phyloP scores from a whole-genome alignment of 2,329 filamentous ascomycete genomes.

The Botryotinia globosa region DNA sequence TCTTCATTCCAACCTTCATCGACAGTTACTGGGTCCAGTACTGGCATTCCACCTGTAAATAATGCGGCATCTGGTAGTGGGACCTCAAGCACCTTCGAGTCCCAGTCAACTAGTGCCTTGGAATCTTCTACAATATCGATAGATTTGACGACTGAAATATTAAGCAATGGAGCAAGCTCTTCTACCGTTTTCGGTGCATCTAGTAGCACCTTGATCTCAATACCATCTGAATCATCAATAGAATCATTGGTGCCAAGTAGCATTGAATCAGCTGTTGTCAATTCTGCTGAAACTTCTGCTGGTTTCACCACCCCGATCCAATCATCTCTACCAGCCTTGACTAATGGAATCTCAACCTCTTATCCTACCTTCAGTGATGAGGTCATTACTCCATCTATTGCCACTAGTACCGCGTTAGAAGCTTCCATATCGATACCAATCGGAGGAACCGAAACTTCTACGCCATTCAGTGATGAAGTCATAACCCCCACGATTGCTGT shows the following conservation, averaged over 20 bases:
- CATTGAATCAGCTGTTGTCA: neutral
- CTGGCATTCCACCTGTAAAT: too few species aligned
- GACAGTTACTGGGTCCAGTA: neutral
- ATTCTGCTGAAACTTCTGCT: neutral
- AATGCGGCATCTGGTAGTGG: neutral
- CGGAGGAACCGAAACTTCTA: neutral
- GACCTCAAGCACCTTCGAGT: neutral
- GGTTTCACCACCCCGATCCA: neutral
- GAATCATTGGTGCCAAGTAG: neutral
- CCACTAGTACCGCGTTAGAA: neutral
- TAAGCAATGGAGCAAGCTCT: neutral
- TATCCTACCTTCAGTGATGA: neutral
- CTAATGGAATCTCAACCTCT: neutral
- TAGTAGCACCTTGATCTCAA: neutral
- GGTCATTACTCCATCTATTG: neutral
- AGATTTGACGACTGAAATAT: neutral
- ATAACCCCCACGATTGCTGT: neutral
- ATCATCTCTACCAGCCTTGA: neutral
- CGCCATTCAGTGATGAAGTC: neutral
- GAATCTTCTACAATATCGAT: neutral
- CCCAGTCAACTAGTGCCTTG: neutral
- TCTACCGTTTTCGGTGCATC: neutral
- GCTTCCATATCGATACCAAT: neutral
- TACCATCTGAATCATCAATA: neutral
- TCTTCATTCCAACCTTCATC: slow-evolving; percentile 1